A percentile compares a stretch with the other conserved stretches of the same genome.
phyloP scores from a whole-genome alignment of 2,329 filamentous ascomycete genomes.

The Macrophomina pseudophaseolina region DNA sequence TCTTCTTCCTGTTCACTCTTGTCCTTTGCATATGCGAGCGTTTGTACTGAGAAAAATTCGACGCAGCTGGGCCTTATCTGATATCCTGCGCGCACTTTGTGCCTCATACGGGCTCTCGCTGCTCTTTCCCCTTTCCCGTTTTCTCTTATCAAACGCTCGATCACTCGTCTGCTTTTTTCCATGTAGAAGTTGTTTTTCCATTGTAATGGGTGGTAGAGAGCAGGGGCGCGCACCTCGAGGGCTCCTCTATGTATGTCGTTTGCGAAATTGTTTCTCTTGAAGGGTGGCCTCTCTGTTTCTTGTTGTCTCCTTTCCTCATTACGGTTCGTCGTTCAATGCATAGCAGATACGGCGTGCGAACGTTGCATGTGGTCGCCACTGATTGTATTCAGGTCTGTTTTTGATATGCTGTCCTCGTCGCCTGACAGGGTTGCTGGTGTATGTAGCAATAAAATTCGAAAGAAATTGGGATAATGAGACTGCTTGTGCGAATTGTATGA shows the following conservation, averaged over 20 bases:
- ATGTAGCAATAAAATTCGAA: too few relatives aligned
- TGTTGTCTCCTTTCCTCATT: background rate
- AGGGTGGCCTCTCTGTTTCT: background rate
- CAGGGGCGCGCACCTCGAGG: too few relatives aligned
- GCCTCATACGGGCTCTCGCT: background rate
- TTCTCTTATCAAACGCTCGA: too few relatives aligned
- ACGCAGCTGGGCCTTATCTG: background rate
- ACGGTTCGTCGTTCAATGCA: background rate
- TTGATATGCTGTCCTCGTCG: background rate
- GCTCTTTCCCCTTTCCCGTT: background rate
- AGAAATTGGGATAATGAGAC: too few relatives aligned
- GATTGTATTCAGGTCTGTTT: background rate
- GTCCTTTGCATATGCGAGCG: constrained; percentile 10
- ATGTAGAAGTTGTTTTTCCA: background rate
- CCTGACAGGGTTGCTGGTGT: background rate
- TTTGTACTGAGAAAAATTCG: constrained; percentile 1
- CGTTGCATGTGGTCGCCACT: background rate
- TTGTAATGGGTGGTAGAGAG: background rate
- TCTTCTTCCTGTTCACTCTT: background rate
- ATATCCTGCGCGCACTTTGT: background rate
- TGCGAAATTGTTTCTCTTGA: background rate
- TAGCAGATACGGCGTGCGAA: constrained; percentile 3
- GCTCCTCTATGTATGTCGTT: background rate
- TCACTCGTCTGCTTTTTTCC: background rate
- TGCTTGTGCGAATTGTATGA: too few relatives aligned